Evolutionary conservation across 129 eudicot genomes (phyloP).

Genomic region (Artemisia annua): DNA sequence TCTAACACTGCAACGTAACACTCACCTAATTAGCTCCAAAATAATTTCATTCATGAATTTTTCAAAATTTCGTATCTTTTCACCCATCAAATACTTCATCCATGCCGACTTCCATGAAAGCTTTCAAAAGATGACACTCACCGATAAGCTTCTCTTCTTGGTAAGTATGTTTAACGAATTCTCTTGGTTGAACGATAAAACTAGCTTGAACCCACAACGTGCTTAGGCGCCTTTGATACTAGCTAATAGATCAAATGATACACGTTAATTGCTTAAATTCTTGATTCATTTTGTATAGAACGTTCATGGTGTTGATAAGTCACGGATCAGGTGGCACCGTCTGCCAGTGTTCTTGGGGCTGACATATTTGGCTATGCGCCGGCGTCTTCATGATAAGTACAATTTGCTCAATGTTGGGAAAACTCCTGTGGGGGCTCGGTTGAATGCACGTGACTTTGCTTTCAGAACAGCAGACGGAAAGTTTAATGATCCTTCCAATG

Average conservation of each 20-base stretch:
- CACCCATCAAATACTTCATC: conserved; percentile 34
- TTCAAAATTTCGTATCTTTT: conserved; percentile 16
- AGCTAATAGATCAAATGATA: not conserved
- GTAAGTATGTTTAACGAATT: conserved; percentile 26
- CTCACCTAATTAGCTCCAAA: not conserved
- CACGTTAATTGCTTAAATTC: not conserved
- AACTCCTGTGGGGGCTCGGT: conserved; percentile 36
- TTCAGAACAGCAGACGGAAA: not conserved
- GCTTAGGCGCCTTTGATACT: too few relatives aligned
- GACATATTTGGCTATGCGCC: conserved; percentile 51
- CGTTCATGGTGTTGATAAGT: conserved; percentile 46
- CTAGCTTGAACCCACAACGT: too few relatives aligned
- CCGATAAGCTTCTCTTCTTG: conserved; percentile 51
- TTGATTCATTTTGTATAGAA: conserved; percentile 27
- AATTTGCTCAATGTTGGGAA: conserved; percentile 55
- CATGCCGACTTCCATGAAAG: conserved; percentile 49
- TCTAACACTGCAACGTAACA: too few relatives aligned
- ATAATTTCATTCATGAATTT: conserved; percentile 24
- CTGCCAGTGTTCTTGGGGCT: conserved; percentile 60
- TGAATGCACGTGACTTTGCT: conserved; percentile 27
- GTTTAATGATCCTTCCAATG: too few relatives aligned
- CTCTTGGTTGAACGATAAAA: not conserved
- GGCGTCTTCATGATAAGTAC: conserved; percentile 56
- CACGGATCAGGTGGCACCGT: conserved; percentile 49
- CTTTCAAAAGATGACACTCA: conserved; percentile 40